Evolutionary conservation across 2,329 filamentous ascomycete genomes (phyloP).

Genomic region (Raffaelea ambrosiae): DNA sequence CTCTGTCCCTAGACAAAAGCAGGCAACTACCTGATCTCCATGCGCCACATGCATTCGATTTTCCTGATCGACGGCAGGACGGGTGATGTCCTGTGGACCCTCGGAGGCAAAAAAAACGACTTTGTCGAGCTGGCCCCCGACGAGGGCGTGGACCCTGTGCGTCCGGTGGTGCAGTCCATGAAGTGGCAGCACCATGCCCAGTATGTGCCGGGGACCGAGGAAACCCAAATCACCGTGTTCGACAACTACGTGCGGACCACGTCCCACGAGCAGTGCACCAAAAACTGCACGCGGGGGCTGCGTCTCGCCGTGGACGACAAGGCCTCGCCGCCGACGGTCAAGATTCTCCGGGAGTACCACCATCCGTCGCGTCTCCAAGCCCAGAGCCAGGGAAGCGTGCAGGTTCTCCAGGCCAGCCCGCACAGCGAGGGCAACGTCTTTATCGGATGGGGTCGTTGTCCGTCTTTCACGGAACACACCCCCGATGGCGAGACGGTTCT

Average conservation of each 20-base stretch:
- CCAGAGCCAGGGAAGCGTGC: constrained; percentile 32
- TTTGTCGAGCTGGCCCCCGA: constrained; percentile 24
- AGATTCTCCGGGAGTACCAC: constrained; percentile 35
- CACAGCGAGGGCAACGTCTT: constrained; percentile 33
- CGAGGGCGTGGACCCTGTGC: constrained; percentile 3
- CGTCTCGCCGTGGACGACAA: constrained; percentile 32
- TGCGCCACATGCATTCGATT: constrained; percentile 31
- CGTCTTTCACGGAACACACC: constrained; percentile 36
- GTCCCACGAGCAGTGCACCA: constrained; percentile 19
- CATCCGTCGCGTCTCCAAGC: constrained; percentile 24
- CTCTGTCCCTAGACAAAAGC: constrained; percentile 16
- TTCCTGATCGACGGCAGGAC: constrained; percentile 30
- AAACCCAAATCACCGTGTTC: constrained; percentile 35
- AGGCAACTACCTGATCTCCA: constrained; percentile 37
- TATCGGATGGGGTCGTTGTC: constrained; percentile 47
- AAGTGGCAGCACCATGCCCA: constrained; percentile 39
- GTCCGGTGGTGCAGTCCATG: constrained; percentile 13
- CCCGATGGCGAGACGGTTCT: constrained; percentile 41
- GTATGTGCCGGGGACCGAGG: constrained; percentile 28
- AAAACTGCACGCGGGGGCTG: constrained; percentile 30
- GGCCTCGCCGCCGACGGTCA: constrained; percentile 30
- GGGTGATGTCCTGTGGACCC: constrained; percentile 35
- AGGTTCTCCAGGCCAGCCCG: constrained; percentile 36
- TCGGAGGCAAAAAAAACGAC: constrained; percentile 34
- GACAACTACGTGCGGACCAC: constrained; percentile 39